Base-by-base conservation (phyloP, 345 rosid species). In the Pistacia vera region DNA sequence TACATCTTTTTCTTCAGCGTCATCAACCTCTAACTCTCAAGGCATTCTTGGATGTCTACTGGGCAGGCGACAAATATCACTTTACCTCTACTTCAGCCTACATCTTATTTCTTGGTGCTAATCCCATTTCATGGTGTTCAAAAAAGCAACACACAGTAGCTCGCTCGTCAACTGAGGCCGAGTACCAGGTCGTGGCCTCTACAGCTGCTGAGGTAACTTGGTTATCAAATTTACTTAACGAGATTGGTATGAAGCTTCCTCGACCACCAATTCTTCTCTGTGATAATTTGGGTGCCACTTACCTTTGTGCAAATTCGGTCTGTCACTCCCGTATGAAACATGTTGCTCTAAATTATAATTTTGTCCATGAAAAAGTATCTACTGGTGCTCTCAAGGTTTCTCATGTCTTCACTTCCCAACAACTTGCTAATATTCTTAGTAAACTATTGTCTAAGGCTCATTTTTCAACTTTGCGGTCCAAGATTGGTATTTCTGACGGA, bases 21-120 rank as follows among this genome's bases (percentile, higher is more conserved):
- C 1, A 16, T 0, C 5, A 30, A 1, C 2, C 16, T 2, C 12
- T 20, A 0, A 0, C 1, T 13, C 56, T 58, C 5, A 11, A 0
- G 3, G 49, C 62, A 0, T 70, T 18, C 4, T 69, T 41, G 0
- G 60, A 51, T 28, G 11, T 41, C 2, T 20, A 69, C 28, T 51
- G 60, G 22, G 63, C 48, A 3, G 4, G 49, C 1, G 10, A 54
- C 8, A 14, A 0, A 0, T 13, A 54, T 55, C 22, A 28, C 7
- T 2, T 2, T 2, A 70, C 22, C 0, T 70, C 49, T 2, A 41
- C 33, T 20, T 1, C 16, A 3, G 64, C 33, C 0, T 33, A 2
- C 6, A 1, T 55, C 5, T 14, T 71, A 8, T 71, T 8, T n/a
- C 16, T 71, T 2, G 64, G 64, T 2, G 64, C 64, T 7, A 71